Evolutionary conservation across 345 rosid genomes (phyloP).

Genomic region (Schrenkiella parvula): DNA sequence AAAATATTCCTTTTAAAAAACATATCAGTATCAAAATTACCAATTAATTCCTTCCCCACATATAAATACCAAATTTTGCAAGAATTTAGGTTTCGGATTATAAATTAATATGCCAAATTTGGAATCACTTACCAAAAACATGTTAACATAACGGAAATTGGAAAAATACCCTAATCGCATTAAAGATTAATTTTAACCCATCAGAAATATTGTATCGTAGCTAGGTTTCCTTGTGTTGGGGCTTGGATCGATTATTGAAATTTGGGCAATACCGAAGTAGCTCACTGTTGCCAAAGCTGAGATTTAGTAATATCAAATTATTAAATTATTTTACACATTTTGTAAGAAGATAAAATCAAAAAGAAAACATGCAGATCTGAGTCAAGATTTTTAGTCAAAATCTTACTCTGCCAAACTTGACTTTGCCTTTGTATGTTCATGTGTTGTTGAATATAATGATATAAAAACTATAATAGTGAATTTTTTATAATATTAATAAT

Average conservation of each 20-base stretch:
- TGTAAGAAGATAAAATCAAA: not conserved
- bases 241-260: not conserved
- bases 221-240: not conserved
- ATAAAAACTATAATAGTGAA: not conserved
- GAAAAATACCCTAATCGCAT: not conserved
- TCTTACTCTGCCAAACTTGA: conserved; percentile 31
- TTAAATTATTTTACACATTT: not conserved
- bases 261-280: not conserved
- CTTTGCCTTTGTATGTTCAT: conserved; percentile 6
- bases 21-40: not conserved
- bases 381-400: conserved; percentile 29
- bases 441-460: not conserved
- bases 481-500: not conserved
- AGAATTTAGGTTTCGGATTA: not conserved
- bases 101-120: not conserved
- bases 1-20: too few species aligned
- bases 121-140: not conserved
- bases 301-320: not conserved
- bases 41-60: not conserved
- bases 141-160: not conserved
- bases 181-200: not conserved
- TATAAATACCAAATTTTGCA: not conserved
- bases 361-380: not conserved
- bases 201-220: not conserved
- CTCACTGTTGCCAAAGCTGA: not conserved